These are phyloP conservation scores for Saccharomycopsis fodiens DNA, from an alignment of 805 yeast species.

Conservation along the genomic window DNA sequence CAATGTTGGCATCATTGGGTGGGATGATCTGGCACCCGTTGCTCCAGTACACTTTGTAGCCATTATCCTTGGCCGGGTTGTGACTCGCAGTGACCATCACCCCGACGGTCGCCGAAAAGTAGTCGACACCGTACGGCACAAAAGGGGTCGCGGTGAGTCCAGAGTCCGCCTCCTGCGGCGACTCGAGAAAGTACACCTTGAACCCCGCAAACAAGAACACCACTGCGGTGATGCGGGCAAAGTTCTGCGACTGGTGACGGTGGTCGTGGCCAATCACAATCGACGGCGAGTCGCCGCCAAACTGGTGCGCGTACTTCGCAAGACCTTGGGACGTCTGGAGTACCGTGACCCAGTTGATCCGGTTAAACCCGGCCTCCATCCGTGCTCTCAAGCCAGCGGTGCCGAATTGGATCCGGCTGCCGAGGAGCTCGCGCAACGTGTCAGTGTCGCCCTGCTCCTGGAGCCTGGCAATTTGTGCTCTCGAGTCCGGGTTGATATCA, in stretches of 20 bases:
- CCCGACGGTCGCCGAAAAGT: conserved; percentile 61
- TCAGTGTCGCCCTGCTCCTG: neutral
- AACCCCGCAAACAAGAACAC: conserved; percentile 66
- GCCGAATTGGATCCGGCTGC: conserved; percentile 68
- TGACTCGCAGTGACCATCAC: conserved; percentile 96
- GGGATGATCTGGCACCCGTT: conserved; percentile 96
- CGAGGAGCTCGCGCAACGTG: conserved; percentile 24
- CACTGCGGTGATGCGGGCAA: conserved; percentile 72
- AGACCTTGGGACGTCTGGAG: conserved; percentile 86
- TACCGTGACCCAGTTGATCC: conserved; percentile 86
- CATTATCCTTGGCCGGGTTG: conserved; percentile 88
- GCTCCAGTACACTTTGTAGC: conserved; percentile 87
- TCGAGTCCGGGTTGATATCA: conserved; percentile 25
- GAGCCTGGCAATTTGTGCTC: conserved; percentile 12
- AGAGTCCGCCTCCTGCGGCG: conserved; percentile 11
- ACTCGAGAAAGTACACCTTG: conserved; percentile 50
- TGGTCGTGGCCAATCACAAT: conserved; percentile 91
- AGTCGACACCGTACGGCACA: conserved; percentile 81
- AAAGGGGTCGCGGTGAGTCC: conserved; percentile 71
- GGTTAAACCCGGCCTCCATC: conserved; percentile 86
- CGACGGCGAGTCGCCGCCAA: conserved; percentile 25
- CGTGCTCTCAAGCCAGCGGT: conserved; percentile 86
- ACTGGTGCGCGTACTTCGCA: conserved; percentile 37
- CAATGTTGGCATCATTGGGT: conserved; percentile 77
- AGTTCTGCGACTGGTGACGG: conserved; percentile 67